These are phyloP conservation scores for Scytalidium sp. DNA, from an alignment of 2,329 filamentous ascomycete genomes.

Conservation along the genomic window DNA sequence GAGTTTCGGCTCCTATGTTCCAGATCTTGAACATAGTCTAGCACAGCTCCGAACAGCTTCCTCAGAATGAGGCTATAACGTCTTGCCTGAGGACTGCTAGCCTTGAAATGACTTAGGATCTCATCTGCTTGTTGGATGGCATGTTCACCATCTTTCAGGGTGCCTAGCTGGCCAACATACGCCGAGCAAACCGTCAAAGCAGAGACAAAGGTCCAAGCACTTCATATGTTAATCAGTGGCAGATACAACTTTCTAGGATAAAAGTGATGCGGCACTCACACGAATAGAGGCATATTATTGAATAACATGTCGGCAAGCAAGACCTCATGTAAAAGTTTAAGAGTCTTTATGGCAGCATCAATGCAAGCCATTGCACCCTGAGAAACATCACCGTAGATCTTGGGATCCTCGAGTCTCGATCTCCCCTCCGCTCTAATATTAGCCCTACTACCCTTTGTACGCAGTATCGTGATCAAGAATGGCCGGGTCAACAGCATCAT, in stretches of 20 bases:
- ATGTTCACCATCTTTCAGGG: constrained; percentile 1
- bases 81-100: constrained; percentile 1
- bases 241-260: neutral
- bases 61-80: constrained; percentile 1
- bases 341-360: constrained; percentile 1
- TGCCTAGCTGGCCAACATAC: constrained; percentile 1
- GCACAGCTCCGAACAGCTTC: constrained; percentile 1
- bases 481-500: constrained; percentile 4
- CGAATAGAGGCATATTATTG: constrained; percentile 3
- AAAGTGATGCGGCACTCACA: neutral
- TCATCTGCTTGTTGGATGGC: constrained; percentile 2
- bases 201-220: constrained; percentile 3
- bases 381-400: neutral
- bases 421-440: too few relatives aligned
- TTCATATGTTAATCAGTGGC: neutral
- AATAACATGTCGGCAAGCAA: constrained; percentile 2
- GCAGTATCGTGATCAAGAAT: constrained; percentile 1
- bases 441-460: neutral
- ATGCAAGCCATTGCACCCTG: constrained; percentile 2
- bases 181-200: constrained; percentile 1
- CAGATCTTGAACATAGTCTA: constrained; percentile 1
- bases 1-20: neutral
- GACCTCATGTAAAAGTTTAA: constrained; percentile 1
- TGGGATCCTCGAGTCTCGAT: neutral
- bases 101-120: neutral